phyloP scores from a whole-genome alignment of 306 rosid genomes.

The Vigna unguiculata region DNA sequence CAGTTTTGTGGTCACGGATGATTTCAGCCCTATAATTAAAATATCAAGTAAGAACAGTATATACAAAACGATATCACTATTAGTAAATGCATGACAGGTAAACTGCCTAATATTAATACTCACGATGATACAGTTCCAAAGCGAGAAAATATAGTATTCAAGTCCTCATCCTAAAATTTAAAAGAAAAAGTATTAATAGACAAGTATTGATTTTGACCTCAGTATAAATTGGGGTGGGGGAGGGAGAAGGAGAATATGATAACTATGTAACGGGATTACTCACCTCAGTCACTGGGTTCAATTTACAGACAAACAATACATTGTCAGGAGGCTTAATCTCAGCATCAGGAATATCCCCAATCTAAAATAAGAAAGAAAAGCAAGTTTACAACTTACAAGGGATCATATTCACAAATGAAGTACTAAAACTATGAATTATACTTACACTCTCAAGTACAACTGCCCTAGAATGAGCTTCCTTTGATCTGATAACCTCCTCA shows the following conservation, averaged over 20 bases:
- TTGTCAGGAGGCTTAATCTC: constrained; percentile 93
- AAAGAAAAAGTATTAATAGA: constrained; percentile 18
- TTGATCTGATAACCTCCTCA: constrained; percentile 80
- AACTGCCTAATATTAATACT: constrained; percentile 49
- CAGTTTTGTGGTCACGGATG: constrained; percentile 89
- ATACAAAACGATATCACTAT: constrained; percentile 29
- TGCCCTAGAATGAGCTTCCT: constrained; percentile 92
- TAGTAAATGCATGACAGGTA: constrained; percentile 34
- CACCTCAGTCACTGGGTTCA: constrained; percentile 97
- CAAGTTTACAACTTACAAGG: constrained; percentile 7
- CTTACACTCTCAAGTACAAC: constrained; percentile 99
- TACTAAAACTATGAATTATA: constrained; percentile 22
- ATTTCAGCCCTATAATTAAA: constrained; percentile 85
- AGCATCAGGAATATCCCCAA: constrained; percentile 99
- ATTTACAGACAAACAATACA: constrained; percentile 91
- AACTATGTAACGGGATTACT: constrained; percentile 34
- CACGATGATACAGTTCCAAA: constrained; percentile 86
- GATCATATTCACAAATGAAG: constrained; percentile 20
- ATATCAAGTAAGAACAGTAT: constrained; percentile 42
- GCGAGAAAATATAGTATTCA: constrained; percentile 92
- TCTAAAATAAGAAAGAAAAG: constrained; percentile 57
- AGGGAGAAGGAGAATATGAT: background rate
- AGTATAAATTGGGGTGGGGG: background rate
- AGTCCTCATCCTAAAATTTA: constrained; percentile 82
- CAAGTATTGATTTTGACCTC: background rate